These are phyloP conservation scores for Malassezia sympodialis DNA, from an alignment of 1,284 basidiomycete genomes.

Conservation along the genomic window DNA sequence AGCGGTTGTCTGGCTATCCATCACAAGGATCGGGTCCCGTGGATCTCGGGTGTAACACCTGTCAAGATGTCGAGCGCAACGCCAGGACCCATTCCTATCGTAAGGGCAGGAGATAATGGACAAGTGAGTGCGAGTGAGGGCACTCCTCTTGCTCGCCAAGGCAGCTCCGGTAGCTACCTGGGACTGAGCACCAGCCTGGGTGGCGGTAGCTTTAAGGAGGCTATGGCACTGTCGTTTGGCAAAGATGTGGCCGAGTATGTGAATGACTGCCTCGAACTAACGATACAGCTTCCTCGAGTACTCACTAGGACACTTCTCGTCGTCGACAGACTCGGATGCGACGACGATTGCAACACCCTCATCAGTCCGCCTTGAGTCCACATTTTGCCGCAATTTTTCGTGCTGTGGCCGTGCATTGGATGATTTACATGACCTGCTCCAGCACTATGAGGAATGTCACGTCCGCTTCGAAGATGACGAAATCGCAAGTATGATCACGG, in stretches of 20 bases:
- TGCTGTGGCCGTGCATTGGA: slow-evolving; percentile 44
- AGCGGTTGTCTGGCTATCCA: neutral
- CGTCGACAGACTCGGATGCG: slow-evolving; percentile 40
- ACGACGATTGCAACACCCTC: slow-evolving; percentile 36
- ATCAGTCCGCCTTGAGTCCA: slow-evolving; percentile 39
- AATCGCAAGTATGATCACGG: slow-evolving; percentile 31
- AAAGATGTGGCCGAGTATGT: slow-evolving; percentile 45
- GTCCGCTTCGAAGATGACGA: slow-evolving; percentile 46
- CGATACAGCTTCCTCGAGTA: slow-evolving; percentile 40
- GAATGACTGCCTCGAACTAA: neutral
- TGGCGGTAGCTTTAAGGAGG: slow-evolving; percentile 36
- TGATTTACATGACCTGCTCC: slow-evolving; percentile 45
- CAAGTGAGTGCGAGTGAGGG: neutral
- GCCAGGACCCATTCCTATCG: slow-evolving; percentile 17
- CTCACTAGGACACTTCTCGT: slow-evolving; percentile 37
- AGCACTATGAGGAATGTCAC: slow-evolving; percentile 47
- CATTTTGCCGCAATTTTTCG: slow-evolving; percentile 46
- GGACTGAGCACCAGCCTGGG: slow-evolving; percentile 12
- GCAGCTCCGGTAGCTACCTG: slow-evolving; percentile 12
- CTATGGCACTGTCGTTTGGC: slow-evolving; percentile 41
- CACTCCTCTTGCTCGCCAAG: neutral
- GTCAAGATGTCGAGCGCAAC: slow-evolving; percentile 12
- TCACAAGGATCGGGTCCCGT: neutral
- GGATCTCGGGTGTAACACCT: neutral
- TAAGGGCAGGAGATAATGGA: slow-evolving; percentile 1